phyloP scores from a whole-genome alignment of 495 filamentous ascomycete genomes.

The Jackrogersella minutella region DNA sequence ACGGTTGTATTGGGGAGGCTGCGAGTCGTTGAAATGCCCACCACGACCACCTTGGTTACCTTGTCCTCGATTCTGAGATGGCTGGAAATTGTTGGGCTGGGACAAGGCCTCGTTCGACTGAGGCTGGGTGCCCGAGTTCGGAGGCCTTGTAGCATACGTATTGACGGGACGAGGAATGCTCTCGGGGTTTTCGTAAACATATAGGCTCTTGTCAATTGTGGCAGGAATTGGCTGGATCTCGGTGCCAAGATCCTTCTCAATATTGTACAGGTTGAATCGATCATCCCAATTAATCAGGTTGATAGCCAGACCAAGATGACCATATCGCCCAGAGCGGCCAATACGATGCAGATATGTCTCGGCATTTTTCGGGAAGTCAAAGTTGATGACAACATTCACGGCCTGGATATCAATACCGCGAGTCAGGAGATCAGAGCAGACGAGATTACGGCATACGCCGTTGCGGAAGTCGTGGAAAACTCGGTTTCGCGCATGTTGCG shows the following conservation, averaged over 20 bases:
- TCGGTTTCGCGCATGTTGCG: conserved; percentile 95
- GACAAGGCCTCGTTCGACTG: conserved; percentile 36
- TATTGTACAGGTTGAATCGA: conserved; percentile 97
- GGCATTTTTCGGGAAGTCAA: conserved; percentile 99
- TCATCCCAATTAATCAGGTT: conserved; percentile 99
- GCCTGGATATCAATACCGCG: conserved; percentile 99
- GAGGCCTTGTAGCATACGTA: conserved; percentile 47
- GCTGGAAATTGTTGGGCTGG: conserved; percentile 27
- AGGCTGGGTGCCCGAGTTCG: conserved; percentile 36
- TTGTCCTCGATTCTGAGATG: conserved; percentile 38
- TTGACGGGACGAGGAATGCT: conserved; percentile 83
- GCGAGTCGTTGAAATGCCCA: conserved; percentile 38
- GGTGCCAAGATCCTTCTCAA: conserved; percentile 95
- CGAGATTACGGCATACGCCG: conserved; percentile 94
- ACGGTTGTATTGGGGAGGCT: conserved; percentile 46
- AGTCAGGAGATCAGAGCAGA: conserved; percentile 96
- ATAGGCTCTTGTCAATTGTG: conserved; percentile 96
- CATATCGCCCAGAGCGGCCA: conserved; percentile 95
- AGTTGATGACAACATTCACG: conserved; percentile 99
- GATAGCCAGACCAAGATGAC: conserved; percentile 96
- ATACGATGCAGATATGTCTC: conserved; percentile 99
- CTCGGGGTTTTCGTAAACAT: conserved; percentile 96
- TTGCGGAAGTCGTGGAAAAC: conserved; percentile 99
- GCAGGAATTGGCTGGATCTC: conserved; percentile 96
- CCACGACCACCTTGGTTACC: conserved; percentile 25